Percentiles rank a stretch among this genome's conserved stretches.
Conservation (phyloP, 2,329 filamentous ascomycete genomes). For the Aspergillus hortae region DNA sequence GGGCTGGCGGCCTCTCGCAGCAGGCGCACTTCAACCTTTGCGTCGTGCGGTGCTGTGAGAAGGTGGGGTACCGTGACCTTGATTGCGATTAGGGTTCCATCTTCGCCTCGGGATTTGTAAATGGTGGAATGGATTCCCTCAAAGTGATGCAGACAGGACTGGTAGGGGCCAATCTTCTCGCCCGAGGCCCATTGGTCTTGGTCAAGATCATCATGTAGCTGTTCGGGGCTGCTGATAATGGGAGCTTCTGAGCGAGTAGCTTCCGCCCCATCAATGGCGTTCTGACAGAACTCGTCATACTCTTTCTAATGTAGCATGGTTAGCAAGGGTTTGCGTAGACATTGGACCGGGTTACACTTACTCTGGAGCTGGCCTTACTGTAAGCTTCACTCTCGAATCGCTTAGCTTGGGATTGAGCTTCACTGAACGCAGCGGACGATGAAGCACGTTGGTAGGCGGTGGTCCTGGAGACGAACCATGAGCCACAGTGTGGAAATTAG, state of each 20-base stretch:
- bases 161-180: conserved; percentile 52
- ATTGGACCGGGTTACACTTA: conserved; percentile 10
- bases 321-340: not conserved
- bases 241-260: conserved; percentile 17
- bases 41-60: conserved; percentile 77
- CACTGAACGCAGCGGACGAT: conserved; percentile 43
- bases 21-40: conserved; percentile 73
- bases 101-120: conserved; percentile 60
- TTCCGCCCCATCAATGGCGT: conserved; percentile 34
- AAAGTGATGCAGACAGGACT: conserved; percentile 53
- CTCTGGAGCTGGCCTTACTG: conserved; percentile 34
- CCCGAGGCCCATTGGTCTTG: conserved; percentile 28
- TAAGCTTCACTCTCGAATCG: conserved; percentile 55
- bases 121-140: conserved; percentile 79
- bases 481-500: not conserved
- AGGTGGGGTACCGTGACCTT: conserved; percentile 78
- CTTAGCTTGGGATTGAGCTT: conserved; percentile 59
- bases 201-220: conserved; percentile 18
- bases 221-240: conserved; percentile 20
- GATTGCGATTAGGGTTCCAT: conserved; percentile 59
- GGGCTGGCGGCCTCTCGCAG: conserved; percentile 58
- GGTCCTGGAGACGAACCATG: conserved; percentile 34
- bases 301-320: conserved; percentile 50
- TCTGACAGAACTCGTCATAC: conserved; percentile 45
- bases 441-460: conserved; percentile 47